Evolutionary conservation across 2,329 filamentous ascomycete genomes (phyloP), one percentile per base, ranked within the genome.

Genomic region (Colletotrichum horii): DNA sequence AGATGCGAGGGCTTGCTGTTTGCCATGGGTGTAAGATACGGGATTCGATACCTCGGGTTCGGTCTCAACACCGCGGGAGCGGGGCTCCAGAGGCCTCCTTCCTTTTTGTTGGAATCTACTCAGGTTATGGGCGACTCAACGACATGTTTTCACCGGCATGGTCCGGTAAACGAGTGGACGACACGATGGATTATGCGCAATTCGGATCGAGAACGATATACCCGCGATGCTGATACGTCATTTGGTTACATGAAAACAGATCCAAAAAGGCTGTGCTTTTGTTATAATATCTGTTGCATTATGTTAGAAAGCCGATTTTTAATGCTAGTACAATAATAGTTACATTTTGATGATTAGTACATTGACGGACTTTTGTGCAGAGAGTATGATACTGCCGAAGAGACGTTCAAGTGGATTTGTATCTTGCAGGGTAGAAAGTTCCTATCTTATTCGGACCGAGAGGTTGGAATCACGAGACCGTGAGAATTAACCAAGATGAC

Each of bases 141-240:
- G 76, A 71, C 36, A 52, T 76, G 61, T 70, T 38, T 66, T 62
- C 6, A 30, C 58, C 58, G 58, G 58, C 58, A 32, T 6, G 58
- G 58, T 32, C 28, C 58, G 58, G 58, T n/a, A 28, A 22, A 62
- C 19, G 58, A 62, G 15, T 22, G 26, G 28, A 62, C 58, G 58
- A 62, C 26, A 32, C 26, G 11, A 62, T 62, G 28, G 58, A 58
- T 3, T 30, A 58, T 58, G 55, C 14, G 55, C 55, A 30, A 30
- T 28, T 58, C 22, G 43, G 14, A 52, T 14, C 0, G 43, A 52
- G 4, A 52, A 52, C 43, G 43, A 52, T 52, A 52, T 52, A 22
- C 43, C 43, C 43, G 43, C 43, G n/a, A 15, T 52, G 43, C 6
- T 52, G n/a, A 22, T 22, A 52, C 43, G n/a, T 52, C 43, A 52